phyloP scores from a whole-genome alignment of 2,329 filamentous ascomycete genomes.

The Clarireedia homoeocarpa region DNA sequence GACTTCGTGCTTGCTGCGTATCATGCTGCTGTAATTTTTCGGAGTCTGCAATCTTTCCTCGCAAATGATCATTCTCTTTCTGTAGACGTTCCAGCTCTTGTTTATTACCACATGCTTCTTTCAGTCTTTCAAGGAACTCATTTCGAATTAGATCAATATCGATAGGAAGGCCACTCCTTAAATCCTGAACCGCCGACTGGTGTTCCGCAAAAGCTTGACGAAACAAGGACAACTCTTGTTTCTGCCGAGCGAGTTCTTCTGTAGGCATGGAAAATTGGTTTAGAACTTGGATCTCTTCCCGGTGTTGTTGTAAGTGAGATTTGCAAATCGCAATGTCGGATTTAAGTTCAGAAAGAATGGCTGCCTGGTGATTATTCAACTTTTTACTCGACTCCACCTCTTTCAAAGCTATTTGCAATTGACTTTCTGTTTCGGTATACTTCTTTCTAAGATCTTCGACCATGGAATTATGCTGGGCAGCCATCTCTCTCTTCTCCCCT shows the following conservation, averaged over 20 bases:
- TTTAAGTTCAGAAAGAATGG: not conserved
- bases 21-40: not conserved
- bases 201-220: not conserved
- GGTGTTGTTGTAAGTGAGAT: not conserved
- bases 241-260: not conserved
- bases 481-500: slow-evolving; percentile 3
- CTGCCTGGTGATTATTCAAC: not conserved
- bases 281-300: not conserved
- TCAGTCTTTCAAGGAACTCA: not conserved
- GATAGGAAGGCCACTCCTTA: not conserved
- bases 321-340: not conserved
- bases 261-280: not conserved
- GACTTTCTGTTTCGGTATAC: not conserved
- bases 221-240: not conserved
- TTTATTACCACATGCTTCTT: not conserved
- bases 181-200: not conserved
- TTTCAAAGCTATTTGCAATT: not conserved
- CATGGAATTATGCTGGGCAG: not conserved
- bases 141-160: not conserved
- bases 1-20: not conserved
- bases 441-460: slow-evolving; percentile 4
- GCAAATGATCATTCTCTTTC: slow-evolving; percentile 2
- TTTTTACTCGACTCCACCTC: not conserved
- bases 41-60: not conserved
- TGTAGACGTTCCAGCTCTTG: not conserved